Conservation (phyloP, 2,329 filamentous ascomycete species). For the Tolypocladium amazonense region DNA sequence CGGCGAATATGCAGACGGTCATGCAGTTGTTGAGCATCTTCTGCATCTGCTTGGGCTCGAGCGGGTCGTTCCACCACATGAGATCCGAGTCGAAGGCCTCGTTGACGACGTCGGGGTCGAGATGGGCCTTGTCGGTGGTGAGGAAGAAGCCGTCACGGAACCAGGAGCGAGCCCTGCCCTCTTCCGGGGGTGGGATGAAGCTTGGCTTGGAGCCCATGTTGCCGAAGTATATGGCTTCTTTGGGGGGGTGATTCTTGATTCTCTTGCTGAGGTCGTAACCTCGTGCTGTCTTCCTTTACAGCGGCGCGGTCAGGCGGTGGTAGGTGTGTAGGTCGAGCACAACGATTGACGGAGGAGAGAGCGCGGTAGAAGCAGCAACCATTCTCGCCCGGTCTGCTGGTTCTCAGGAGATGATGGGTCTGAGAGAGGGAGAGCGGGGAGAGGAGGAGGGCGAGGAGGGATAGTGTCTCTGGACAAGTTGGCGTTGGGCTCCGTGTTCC, state of each 20-base stretch:
- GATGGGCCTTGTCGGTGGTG: constrained; percentile 46
- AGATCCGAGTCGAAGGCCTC: constrained; percentile 43
- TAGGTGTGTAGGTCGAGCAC: constrained; percentile 1
- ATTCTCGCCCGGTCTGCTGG: constrained; percentile 4
- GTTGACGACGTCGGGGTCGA: constrained; percentile 45
- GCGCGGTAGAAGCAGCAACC: constrained; percentile 2
- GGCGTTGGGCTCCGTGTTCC: not conserved
- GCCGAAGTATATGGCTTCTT: not conserved
- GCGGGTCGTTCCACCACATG: constrained; percentile 49
- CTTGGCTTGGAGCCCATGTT: constrained; percentile 9
- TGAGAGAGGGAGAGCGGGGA: not conserved
- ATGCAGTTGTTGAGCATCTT: constrained; percentile 47
- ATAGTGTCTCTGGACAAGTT: not conserved
- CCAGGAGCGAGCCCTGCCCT: constrained; percentile 31
- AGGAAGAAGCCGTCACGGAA: constrained; percentile 45
- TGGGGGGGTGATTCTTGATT: not conserved
- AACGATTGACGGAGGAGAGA: not conserved
- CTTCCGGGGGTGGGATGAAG: constrained; percentile 12
- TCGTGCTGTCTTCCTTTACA: not conserved
- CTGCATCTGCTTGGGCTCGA: constrained; percentile 36
- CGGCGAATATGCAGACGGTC: constrained; percentile 47
- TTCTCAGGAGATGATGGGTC: not conserved
- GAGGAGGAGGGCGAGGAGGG: not conserved
- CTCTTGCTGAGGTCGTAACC: not conserved
- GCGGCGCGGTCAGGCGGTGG: constrained; percentile 3